Conservation (phyloP, 345 rosid species). For the Populus davidiana region DNA sequence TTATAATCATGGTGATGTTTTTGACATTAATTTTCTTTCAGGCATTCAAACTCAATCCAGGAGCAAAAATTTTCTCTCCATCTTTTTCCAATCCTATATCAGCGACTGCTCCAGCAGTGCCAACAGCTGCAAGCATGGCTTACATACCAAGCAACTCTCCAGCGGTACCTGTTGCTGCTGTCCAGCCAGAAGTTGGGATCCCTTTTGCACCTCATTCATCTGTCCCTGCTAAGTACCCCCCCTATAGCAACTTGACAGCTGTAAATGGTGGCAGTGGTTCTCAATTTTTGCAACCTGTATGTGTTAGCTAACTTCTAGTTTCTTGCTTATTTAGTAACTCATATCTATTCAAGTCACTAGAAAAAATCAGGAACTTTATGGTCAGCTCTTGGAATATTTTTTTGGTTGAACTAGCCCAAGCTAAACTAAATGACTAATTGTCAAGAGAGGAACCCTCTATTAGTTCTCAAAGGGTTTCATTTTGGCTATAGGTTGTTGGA, state of each 20-base stretch:
- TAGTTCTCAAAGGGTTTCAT: slow-evolving; percentile 3
- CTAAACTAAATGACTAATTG: not conserved
- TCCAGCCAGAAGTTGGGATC: slow-evolving; percentile 55
- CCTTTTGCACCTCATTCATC: slow-evolving; percentile 50
- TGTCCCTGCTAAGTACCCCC: slow-evolving; percentile 52
- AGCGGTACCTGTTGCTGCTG: slow-evolving; percentile 43
- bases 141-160: slow-evolving; percentile 52
- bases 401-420: not conserved
- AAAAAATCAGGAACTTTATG: not conserved
- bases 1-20: not conserved
- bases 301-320: slow-evolving; percentile 21
- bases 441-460: not conserved
- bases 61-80: slow-evolving; percentile 76
- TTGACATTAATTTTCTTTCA: slow-evolving; percentile 17
- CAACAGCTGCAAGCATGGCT: slow-evolving; percentile 43
- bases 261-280: slow-evolving; percentile 43
- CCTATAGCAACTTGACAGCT: slow-evolving; percentile 45
- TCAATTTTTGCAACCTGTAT: slow-evolving; percentile 59
- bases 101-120: slow-evolving; percentile 43
- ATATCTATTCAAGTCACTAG: not conserved
- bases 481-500: slow-evolving; percentile 45
- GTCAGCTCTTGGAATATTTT: not conserved
- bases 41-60: slow-evolving; percentile 91
- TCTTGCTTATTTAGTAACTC: not conserved
- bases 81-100: slow-evolving; percentile 47